phyloP scores from a whole-genome alignment of 2,329 filamentous ascomycete genomes.

The Diaporthe aspalathi region DNA sequence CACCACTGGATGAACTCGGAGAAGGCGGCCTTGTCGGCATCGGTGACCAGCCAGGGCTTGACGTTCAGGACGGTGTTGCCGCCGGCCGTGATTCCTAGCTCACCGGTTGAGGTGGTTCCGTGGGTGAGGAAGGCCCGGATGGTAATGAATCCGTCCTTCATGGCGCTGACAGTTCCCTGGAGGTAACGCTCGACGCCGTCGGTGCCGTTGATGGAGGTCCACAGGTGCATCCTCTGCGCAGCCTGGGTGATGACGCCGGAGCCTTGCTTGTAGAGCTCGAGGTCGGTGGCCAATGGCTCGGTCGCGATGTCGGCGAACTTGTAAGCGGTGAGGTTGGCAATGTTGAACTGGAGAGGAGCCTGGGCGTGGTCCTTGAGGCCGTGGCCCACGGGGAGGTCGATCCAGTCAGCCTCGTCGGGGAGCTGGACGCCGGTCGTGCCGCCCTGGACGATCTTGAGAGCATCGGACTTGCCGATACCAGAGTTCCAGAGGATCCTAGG shows the following conservation, averaged over 20 bases:
- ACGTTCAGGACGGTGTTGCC: conserved; percentile 43
- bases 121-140: conserved; percentile 44
- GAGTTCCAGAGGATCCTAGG: conserved; percentile 41
- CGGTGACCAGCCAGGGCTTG: conserved; percentile 42
- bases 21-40: conserved; percentile 41
- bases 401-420: conserved; percentile 35
- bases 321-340: conserved; percentile 41
- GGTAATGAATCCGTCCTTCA: conserved; percentile 40
- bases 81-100: conserved; percentile 42
- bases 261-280: conserved; percentile 41
- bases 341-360: conserved; percentile 41
- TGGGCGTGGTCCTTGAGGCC: conserved; percentile 38
- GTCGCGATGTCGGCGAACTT: conserved; percentile 34
- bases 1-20: conserved; percentile 36
- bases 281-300: conserved; percentile 36
- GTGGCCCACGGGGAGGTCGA: conserved; percentile 36
- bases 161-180: conserved; percentile 42
- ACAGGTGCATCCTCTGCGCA: conserved; percentile 43
- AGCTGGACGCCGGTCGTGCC: conserved; percentile 38
- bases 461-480: conserved; percentile 41
- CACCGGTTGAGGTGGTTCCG: conserved; percentile 43
- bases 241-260: conserved; percentile 44
- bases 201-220: conserved; percentile 41
- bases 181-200: conserved; percentile 44
- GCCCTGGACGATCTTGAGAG: conserved; percentile 40